Conservation (phyloP, 257 asterid species). For the Solanum clarkiae region DNA sequence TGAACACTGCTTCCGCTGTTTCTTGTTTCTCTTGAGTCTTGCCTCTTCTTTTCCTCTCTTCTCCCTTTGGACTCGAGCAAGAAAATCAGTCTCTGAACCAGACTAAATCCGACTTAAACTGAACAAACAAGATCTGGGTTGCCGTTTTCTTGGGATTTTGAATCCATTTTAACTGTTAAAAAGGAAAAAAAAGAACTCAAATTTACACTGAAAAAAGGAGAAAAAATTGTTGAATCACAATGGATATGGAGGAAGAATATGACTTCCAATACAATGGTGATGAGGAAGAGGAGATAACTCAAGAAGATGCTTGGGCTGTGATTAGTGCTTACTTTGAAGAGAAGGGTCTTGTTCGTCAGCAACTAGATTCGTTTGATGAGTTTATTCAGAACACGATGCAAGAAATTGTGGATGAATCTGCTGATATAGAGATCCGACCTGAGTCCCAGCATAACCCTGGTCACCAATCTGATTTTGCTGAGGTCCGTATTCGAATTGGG, state of each 20-base stretch:
- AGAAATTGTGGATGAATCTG: slow-evolving; percentile 88
- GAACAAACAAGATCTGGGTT: neutral
- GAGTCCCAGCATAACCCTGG: slow-evolving; percentile 95
- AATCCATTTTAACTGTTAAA: neutral
- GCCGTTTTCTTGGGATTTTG: neutral
- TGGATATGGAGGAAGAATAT: slow-evolving; percentile 64
- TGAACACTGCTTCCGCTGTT: neutral
- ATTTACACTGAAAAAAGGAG: neutral
- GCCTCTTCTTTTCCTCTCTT: neutral
- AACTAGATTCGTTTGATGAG: slow-evolving; percentile 92
- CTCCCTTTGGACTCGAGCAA: neutral
- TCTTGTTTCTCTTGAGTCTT: neutral
- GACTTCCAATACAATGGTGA: slow-evolving; percentile 30
- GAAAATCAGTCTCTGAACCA: neutral
- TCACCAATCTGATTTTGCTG: slow-evolving; percentile 81
- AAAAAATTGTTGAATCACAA: neutral
- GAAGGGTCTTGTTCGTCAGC: slow-evolving; percentile 93
- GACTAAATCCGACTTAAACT: neutral
- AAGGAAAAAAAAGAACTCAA: neutral
- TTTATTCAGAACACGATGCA: slow-evolving; percentile 97
- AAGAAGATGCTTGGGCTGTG: slow-evolving; percentile 98
- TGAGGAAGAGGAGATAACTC: slow-evolving; percentile 69
- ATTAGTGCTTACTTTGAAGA: slow-evolving; percentile 95
- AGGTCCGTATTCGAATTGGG: slow-evolving; percentile 29
- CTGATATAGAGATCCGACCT: slow-evolving; percentile 93